These are phyloP conservation scores for Pseudogymnoascus sp. DNA, from an alignment of 2,329 filamentous ascomycete species.

Conservation along the genomic window DNA sequence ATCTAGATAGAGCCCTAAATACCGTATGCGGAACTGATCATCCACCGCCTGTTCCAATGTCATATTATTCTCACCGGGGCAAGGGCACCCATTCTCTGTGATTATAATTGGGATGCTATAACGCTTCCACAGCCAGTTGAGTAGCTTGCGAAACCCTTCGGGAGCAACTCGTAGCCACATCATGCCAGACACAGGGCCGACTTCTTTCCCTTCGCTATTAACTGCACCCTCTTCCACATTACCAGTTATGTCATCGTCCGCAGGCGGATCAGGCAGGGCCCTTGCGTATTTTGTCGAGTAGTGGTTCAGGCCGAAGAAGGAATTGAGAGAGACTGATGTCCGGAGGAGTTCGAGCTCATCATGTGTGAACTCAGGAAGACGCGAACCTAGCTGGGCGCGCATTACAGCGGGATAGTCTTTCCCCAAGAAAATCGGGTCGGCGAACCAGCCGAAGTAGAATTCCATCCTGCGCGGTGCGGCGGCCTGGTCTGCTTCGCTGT, in stretches of 20 bases:
- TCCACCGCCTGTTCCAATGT: conserved; percentile 29
- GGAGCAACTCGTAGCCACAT: conserved; percentile 16
- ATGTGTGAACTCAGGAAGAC: conserved; percentile 19
- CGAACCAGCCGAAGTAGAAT: conserved; percentile 27
- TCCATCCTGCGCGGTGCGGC: conserved; percentile 23
- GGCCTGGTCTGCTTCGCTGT: conserved; percentile 18
- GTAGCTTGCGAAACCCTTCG: conserved; percentile 21
- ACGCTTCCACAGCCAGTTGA: conserved; percentile 21
- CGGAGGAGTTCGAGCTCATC: conserved; percentile 19
- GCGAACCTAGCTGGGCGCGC: conserved; percentile 19
- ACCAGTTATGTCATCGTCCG: conserved; percentile 20
- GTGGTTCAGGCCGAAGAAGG: conserved; percentile 27
- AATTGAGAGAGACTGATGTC: conserved; percentile 14
- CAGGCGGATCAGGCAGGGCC: conserved; percentile 18
- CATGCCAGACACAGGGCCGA: conserved; percentile 20
- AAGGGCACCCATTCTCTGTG: conserved; percentile 31
- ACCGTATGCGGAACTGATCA: conserved; percentile 32
- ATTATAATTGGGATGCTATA: conserved; percentile 23
- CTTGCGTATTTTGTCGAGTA: conserved; percentile 24
- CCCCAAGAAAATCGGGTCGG: conserved; percentile 22
- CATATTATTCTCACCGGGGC: conserved; percentile 29
- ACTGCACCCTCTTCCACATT: conserved; percentile 21
- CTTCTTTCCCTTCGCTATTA: conserved; percentile 19
- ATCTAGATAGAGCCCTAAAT: conserved; percentile 34
- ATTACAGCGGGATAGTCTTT: conserved; percentile 21